phyloP scores from a whole-genome alignment of 805 yeast genomes.

The Lachancea waltii region DNA sequence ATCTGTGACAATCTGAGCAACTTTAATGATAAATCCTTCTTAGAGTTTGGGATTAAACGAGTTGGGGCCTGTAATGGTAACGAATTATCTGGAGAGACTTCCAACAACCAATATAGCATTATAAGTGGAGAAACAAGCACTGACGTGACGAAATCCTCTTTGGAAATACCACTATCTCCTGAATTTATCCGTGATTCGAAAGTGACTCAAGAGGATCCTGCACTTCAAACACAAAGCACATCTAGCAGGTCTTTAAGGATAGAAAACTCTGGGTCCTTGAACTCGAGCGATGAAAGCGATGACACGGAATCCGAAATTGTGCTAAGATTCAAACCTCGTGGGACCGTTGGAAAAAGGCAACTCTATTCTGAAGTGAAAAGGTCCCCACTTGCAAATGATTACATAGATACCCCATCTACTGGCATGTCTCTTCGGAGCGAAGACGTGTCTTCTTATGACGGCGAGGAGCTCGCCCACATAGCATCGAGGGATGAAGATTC shows the following conservation, averaged over 20 bases:
- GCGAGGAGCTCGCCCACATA: constrained; percentile 10
- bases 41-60: constrained; percentile 13
- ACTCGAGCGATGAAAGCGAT: constrained; percentile 10
- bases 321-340: constrained; percentile 18
- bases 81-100: background rate
- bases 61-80: background rate
- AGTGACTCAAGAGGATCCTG: background rate
- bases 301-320: constrained; percentile 21
- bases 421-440: constrained; percentile 7
- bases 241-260: background rate
- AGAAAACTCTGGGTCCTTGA: constrained; percentile 1
- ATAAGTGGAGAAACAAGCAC: constrained; percentile 10
- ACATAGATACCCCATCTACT: constrained; percentile 2
- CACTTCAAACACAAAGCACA: background rate
- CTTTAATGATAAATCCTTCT: constrained; percentile 25
- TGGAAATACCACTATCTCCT: background rate
- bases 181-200: constrained; percentile 1
- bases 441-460: constrained; percentile 9
- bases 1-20: constrained; percentile 27
- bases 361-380: background rate
- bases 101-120: constrained; percentile 7
- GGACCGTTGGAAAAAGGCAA: background rate
- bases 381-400: background rate
- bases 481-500: constrained; percentile 10
- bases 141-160: constrained; percentile 3